phyloP scores from a whole-genome alignment of 768 basidiomycete species.

The Royoungia palumana region DNA sequence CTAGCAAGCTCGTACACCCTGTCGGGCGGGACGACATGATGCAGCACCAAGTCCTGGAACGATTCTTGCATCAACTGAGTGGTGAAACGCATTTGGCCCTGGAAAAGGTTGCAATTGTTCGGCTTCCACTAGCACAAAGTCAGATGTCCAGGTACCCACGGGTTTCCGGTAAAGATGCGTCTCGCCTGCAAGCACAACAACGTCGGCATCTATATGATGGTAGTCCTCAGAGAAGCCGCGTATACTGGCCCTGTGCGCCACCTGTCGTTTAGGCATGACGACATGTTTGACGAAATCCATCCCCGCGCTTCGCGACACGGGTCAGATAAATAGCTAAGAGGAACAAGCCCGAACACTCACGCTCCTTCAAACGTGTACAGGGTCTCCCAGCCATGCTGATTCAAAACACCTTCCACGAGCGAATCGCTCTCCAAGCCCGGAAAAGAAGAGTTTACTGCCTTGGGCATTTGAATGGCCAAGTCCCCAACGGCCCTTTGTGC shows the following conservation, averaged over 20 bases:
- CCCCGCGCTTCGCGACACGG: conserved; percentile 24
- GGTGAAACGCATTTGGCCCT: conserved; percentile 29
- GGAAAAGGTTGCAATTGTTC: neutral
- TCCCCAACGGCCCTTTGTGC: conserved; percentile 22
- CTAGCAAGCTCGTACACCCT: conserved; percentile 24
- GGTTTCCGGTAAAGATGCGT: conserved; percentile 32
- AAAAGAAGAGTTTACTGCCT: conserved; percentile 2
- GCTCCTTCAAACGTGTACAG: conserved; percentile 38
- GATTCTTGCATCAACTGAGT: conserved; percentile 13
- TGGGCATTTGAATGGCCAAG: conserved; percentile 18
- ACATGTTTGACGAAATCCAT: conserved; percentile 42
- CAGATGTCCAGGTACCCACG: conserved; percentile 9
- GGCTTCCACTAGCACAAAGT: neutral
- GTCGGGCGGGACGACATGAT: conserved; percentile 24
- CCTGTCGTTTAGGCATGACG: conserved; percentile 33
- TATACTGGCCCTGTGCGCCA: conserved; percentile 31
- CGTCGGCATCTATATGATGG: conserved; percentile 28
- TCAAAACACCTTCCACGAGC: conserved; percentile 29
- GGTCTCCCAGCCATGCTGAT: conserved; percentile 37
- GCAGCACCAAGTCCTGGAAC: conserved; percentile 23
- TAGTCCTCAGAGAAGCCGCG: conserved; percentile 40
- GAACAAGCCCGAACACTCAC: conserved; percentile 29
- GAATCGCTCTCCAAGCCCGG: conserved; percentile 24
- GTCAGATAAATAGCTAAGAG: conserved; percentile 8
- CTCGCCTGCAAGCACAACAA: conserved; percentile 40